Evolutionary conservation across 257 asterid species (phyloP), one percentile per base, ranked within the genome.

Genomic region (Galeopsis tetrahit): DNA sequence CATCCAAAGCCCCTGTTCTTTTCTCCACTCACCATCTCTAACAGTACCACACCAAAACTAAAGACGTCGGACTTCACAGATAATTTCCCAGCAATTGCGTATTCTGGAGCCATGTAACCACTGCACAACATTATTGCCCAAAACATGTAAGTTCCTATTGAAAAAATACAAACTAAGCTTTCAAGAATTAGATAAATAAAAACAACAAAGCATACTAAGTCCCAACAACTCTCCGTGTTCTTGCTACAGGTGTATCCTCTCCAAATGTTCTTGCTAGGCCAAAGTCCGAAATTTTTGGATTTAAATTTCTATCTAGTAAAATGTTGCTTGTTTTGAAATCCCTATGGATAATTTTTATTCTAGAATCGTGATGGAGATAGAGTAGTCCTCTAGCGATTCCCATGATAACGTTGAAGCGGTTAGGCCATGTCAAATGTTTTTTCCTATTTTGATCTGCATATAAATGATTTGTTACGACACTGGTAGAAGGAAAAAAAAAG

Each of bases 21-120:
- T 67, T 61, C 77, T 17, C 86, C 88, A 51, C 82, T 17, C 88
- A 51, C 82, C n/a, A 85, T 81, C 79, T 85, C 90, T 64, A 86
- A 62, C 49, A 86, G 4, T 2, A 83, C 62, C 28, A 86, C 90
- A 31, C 88, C 90, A 28, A 86, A 2, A 67, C 88, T 83, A 49
- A 75, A 86, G 14, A 83, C 38, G 21, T 85, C 86, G 2, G 90
- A 83, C 69, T 81, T 85, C 48, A 74, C 63, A 7, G 90, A 85
- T 36, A 78, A 83, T n/a, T 81, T 79, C 8, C 90, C 90, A 7
- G 5, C 39, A 35, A 35, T 35, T 35, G 5, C 39, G 7, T 36
- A 21, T 21, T 21, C 28, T 21, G 28, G 28, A 21, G 28, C 28
- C 28, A 21, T 21, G 28, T 21, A 21, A 1, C 28, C 28, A 21